Conservation (phyloP, 202 grass and related monocot genomes). For the Musa balbisiana region DNA sequence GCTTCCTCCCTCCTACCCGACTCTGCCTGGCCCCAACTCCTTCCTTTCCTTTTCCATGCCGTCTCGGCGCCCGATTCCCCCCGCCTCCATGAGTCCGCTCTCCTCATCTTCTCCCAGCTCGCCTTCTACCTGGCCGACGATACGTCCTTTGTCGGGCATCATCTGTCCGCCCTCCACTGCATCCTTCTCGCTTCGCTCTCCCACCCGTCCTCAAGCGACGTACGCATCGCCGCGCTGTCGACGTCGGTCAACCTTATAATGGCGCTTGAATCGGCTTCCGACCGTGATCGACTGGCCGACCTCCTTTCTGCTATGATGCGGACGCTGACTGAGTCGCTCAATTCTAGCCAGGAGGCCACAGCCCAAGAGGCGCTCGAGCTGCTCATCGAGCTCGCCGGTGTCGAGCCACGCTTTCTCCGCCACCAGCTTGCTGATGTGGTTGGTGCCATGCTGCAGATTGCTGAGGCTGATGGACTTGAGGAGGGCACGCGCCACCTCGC, state of each 20-base stretch:
- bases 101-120: conserved; percentile 71
- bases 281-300: conserved; percentile 82
- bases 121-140: conserved; percentile 66
- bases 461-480: conserved; percentile 63
- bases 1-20: conserved; percentile 67
- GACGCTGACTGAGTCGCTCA: conserved; percentile 78
- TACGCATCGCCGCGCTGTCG: conserved; percentile 64
- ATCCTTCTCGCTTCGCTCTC: conserved; percentile 60
- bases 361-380: conserved; percentile 90
- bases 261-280: conserved; percentile 52
- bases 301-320: conserved; percentile 94
- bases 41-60: conserved; percentile 75
- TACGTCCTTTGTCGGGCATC: conserved; percentile 42
- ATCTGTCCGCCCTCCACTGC: conserved; percentile 71
- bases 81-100: conserved; percentile 69
- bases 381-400: conserved; percentile 77
- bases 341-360: conserved; percentile 72
- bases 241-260: conserved; percentile 77
- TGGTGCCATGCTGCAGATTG: conserved; percentile 83
- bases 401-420: conserved; percentile 79
- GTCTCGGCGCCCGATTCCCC: conserved; percentile 49
- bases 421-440: conserved; percentile 76
- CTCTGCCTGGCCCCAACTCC: conserved; percentile 60
- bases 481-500: conserved; percentile 90
- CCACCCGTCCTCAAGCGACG: conserved; percentile 59